phyloP scores from a whole-genome alignment of 2,329 filamentous ascomycete genomes.

The Epichloe baconii region DNA sequence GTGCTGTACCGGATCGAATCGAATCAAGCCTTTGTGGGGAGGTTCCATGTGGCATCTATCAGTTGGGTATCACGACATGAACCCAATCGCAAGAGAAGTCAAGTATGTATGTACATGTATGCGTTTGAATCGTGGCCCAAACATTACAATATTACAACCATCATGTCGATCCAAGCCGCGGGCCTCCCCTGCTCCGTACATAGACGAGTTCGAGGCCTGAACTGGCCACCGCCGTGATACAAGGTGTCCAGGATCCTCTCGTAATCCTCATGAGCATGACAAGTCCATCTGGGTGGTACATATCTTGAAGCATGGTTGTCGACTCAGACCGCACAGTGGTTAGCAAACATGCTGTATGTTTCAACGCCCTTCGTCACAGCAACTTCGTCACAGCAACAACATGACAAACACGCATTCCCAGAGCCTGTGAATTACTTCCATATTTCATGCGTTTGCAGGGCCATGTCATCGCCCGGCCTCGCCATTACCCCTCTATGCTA shows the following conservation, averaged over 20 bases:
- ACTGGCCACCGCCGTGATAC: too few relatives aligned
- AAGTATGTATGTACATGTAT: neutral
- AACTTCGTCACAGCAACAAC: too few relatives aligned
- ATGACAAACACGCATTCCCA: too few relatives aligned
- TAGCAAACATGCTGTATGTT: too few relatives aligned
- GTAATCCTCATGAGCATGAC: too few relatives aligned
- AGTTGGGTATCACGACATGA: conserved; percentile 6
- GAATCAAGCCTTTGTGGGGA: neutral
- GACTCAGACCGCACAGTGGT: too few relatives aligned
- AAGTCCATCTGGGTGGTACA: too few relatives aligned
- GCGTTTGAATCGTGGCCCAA: neutral
- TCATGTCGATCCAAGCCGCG: neutral
- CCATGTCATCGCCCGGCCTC: neutral
- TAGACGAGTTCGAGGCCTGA: too few relatives aligned
- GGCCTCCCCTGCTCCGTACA: too few relatives aligned
- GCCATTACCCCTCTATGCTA: neutral
- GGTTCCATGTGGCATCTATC: neutral
- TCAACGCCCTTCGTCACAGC: too few relatives aligned
- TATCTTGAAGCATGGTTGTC: too few relatives aligned
- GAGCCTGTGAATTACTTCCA: neutral
- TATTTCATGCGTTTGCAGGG: neutral
- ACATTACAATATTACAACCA: neutral
- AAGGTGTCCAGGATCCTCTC: neutral
- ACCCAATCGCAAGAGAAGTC: neutral
- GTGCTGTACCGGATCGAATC: neutral